Base-by-base conservation (phyloP, 108 stramenopile species). In the Pseudonitzschia multistriata region DNA sequence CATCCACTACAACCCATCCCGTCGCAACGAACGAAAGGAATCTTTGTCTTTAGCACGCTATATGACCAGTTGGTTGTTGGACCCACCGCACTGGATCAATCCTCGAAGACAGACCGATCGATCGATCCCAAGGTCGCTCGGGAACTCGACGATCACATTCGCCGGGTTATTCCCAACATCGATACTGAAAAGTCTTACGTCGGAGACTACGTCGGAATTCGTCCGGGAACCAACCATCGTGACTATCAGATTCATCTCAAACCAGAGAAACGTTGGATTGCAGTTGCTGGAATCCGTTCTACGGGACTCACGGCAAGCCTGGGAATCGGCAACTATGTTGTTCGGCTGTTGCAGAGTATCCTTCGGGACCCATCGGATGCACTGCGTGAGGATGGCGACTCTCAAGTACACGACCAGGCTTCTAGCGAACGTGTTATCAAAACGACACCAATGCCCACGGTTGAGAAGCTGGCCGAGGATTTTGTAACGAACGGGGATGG, bases 1-100 rank as follows among this genome's bases (percentile, higher is more conserved):
- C 85, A 85, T 66, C 88, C 89, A 2, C 85, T 94, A 28, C 89
- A 94, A 72, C 92, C 92, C 37, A 81, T 94, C 17, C 87, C 89
- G 53, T 84, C 89, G 24, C 81, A 88, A 55, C 61, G 72, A 25
- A 90, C 87, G 1, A 94, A 91, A 61, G 92, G 90, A 0, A 86
- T 91, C 13, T 91, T 91, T 68, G 88, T 88, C 0, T 94, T 87
- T 70, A 76, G 73, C 19, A 83, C 90, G 3, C 49, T 94, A 1
- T 89, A 91, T 70, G 73, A 89, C 72, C 88, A 91, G 63, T 71
- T 94, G 61, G 86, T 90, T 11, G 89, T 88, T 0, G 93, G 93
- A 25, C 93, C 93, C n/a, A 94, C 93, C 11, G 93, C 93, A 11
- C 49, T 78, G 30, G 88, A 87, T 78, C 85, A 88, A 78, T 36